These are phyloP conservation scores for Monascus purpureus DNA, from an alignment of 495 filamentous ascomycete species.

Conservation along the genomic window DNA sequence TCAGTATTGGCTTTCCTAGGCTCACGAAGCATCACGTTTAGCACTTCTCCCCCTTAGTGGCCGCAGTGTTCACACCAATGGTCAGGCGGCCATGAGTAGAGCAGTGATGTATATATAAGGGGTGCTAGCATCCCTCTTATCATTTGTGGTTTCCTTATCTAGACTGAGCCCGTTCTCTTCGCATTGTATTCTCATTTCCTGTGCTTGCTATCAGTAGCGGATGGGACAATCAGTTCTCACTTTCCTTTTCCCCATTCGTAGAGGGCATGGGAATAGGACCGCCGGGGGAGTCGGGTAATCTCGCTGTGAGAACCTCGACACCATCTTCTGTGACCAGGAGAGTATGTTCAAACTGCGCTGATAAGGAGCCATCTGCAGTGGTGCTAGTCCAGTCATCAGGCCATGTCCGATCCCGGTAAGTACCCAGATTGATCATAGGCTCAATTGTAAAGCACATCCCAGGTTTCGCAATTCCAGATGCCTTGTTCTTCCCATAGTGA, in stretches of 20 bases:
- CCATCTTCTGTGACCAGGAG: slow-evolving; percentile 86
- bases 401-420: slow-evolving; percentile 71
- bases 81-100: too few species aligned
- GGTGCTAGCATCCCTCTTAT: too few species aligned
- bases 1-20: too few species aligned
- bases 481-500: slow-evolving; percentile 86
- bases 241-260: background rate
- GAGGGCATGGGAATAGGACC: slow-evolving; percentile 60
- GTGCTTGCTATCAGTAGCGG: background rate
- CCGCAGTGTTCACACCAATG: too few species aligned
- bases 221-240: background rate
- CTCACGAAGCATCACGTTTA: too few species aligned
- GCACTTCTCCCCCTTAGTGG: too few species aligned
- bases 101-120: too few species aligned
- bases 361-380: slow-evolving; percentile 67
- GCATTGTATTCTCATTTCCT: background rate
- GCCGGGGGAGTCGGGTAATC: slow-evolving; percentile 68
- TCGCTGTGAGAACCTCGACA: slow-evolving; percentile 84
- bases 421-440: slow-evolving; percentile 79
- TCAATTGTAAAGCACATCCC: slow-evolving; percentile 94
- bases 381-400: slow-evolving; percentile 85
- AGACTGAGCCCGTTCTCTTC: too few species aligned
- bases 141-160: too few species aligned
- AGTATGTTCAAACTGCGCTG: slow-evolving; percentile 91
- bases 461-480: slow-evolving; percentile 68